Conservation (phyloP, 768 basidiomycete genomes). For the Dentipellis fragilis region DNA sequence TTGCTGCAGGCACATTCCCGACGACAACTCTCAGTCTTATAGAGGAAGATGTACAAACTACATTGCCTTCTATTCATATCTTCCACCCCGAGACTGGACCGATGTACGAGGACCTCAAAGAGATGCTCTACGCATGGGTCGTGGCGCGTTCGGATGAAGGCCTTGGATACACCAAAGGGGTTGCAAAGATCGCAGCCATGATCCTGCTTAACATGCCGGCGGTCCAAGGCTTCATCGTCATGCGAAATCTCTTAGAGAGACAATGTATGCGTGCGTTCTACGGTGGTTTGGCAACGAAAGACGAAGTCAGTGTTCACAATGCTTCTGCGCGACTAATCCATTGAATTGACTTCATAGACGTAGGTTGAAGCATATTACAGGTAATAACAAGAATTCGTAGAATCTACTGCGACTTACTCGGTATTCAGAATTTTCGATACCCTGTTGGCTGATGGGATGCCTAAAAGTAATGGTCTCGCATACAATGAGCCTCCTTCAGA, state of each 20-base stretch:
- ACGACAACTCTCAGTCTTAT: conserved; percentile 48
- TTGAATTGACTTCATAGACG: neutral
- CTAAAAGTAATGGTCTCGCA: conserved; percentile 53
- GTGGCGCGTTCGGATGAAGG: conserved; percentile 79
- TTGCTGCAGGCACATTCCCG: conserved; percentile 59
- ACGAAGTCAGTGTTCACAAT: conserved; percentile 53
- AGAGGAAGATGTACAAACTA: conserved; percentile 65
- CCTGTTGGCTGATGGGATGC: conserved; percentile 85
- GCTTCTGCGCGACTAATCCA: conserved; percentile 9
- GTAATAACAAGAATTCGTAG: conserved; percentile 27
- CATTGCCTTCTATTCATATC: conserved; percentile 70
- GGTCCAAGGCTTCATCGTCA: conserved; percentile 66
- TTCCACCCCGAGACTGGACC: conserved; percentile 73
- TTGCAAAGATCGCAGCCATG: conserved; percentile 77
- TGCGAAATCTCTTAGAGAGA: conserved; percentile 79
- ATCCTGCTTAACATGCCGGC: conserved; percentile 73
- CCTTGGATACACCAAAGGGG: conserved; percentile 60
- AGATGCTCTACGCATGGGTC: conserved; percentile 82
- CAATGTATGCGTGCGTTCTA: conserved; percentile 83
- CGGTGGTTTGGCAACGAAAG: conserved; percentile 55
- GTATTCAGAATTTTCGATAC: conserved; percentile 78
- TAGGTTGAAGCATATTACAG: conserved; percentile 89
- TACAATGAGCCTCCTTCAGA: neutral
- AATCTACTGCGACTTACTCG: neutral
- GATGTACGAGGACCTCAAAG: conserved; percentile 71